These are phyloP conservation scores for Amauroascus verrucosus DNA, from an alignment of 2,329 filamentous ascomycete species.

Conservation along the genomic window DNA sequence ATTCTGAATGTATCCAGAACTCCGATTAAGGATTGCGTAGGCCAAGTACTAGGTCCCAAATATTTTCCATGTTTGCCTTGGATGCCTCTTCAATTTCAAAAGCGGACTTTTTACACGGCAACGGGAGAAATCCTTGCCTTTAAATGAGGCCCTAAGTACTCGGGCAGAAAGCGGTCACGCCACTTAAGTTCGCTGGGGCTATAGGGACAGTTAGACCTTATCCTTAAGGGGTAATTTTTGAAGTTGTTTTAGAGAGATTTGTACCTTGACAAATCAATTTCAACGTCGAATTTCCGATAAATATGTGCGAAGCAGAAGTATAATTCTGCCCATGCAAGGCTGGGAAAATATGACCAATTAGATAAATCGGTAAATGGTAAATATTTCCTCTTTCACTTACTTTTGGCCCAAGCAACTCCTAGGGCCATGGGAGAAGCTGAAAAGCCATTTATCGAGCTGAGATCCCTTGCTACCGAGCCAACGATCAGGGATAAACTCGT, in stretches of 20 bases:
- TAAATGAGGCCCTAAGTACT: not conserved
- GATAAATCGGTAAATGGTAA: not conserved
- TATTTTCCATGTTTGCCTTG: not conserved
- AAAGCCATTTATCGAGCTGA: slow-evolving; percentile 5
- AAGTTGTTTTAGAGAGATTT: not conserved
- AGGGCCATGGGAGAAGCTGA: slow-evolving; percentile 2
- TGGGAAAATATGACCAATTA: not conserved
- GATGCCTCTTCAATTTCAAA: not conserved
- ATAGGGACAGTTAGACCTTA: not conserved
- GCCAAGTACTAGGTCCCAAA: too few relatives aligned
- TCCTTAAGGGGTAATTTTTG: not conserved
- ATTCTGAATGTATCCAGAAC: too few relatives aligned
- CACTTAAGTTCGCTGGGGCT: slow-evolving; percentile 3
- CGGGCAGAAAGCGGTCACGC: slow-evolving; percentile 5
- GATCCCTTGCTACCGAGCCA: slow-evolving; percentile 1
- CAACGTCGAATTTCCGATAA: slow-evolving; percentile 9
- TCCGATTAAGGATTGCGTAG: too few relatives aligned
- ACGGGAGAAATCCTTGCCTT: slow-evolving; percentile 2
- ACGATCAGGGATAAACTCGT: slow-evolving; percentile 6
- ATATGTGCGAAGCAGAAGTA: slow-evolving; percentile 11
- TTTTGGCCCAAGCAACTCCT: slow-evolving; percentile 3
- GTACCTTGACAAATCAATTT: slow-evolving; percentile 7
- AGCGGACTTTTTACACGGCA: not conserved
- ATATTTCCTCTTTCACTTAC: not conserved
- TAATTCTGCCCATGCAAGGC: slow-evolving; percentile 11